Evolutionary conservation across 345 rosid species (phyloP).

Genomic region (Zanthoxylum bungeanum): DNA sequence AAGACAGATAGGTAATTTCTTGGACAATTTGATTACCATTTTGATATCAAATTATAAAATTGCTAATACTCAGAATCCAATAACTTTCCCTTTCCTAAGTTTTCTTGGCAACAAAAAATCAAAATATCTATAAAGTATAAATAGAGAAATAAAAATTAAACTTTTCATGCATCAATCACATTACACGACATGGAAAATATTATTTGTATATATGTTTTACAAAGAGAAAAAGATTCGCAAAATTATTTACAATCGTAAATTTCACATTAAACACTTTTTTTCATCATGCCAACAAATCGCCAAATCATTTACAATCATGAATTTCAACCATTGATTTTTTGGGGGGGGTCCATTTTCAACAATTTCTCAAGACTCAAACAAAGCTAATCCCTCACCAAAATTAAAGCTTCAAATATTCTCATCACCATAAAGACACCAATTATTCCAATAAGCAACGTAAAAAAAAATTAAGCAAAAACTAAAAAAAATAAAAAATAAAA

Average conservation of each 20-base stretch:
- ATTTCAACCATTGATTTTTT: background rate
- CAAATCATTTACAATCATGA: background rate
- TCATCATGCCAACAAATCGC: background rate
- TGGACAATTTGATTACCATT: background rate
- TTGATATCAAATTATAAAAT: background rate
- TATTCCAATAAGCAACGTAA: background rate
- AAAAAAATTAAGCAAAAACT: background rate
- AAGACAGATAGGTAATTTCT: background rate
- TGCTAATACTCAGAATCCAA: background rate
- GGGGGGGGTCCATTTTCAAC: background rate
- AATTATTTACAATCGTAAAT: too few species aligned
- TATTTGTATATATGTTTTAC: too few species aligned
- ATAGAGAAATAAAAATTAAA: background rate
- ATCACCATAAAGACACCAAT: too few species aligned
- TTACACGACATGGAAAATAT: background rate
- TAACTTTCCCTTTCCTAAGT: background rate
- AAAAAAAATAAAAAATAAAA: background rate
- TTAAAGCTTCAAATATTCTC: background rate
- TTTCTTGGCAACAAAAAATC: background rate
- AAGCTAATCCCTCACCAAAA: background rate
- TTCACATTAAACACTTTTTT: background rate
- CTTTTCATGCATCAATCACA: background rate
- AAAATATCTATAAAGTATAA: background rate
- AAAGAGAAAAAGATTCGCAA: background rate
- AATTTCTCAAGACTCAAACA: background rate